These are phyloP conservation scores for Fereydounia khargensis DNA, from an alignment of 1,284 basidiomycete species.

Conservation along the genomic window DNA sequence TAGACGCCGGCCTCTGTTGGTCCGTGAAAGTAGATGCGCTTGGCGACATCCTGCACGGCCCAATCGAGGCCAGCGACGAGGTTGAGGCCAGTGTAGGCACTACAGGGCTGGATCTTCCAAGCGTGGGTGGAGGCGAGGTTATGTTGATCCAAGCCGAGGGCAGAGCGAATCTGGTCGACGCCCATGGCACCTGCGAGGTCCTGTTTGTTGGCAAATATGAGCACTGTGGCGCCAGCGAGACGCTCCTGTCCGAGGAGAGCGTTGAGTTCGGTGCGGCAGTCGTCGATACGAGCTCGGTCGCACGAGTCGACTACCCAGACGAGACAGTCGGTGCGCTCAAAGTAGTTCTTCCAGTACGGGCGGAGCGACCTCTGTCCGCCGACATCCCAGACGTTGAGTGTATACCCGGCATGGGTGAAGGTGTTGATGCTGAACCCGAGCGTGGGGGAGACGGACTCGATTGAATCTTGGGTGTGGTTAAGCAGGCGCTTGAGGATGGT, in stretches of 20 bases:
- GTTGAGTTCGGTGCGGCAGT: conserved; percentile 84
- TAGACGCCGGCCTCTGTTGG: background rate
- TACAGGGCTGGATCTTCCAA: conserved; percentile 89
- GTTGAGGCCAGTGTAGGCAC: conserved; percentile 83
- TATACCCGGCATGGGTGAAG: conserved; percentile 79
- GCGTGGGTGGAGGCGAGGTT: conserved; percentile 73
- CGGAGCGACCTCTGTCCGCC: conserved; percentile 92
- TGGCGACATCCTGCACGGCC: conserved; percentile 83
- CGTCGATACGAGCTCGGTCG: conserved; percentile 81
- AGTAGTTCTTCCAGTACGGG: conserved; percentile 99
- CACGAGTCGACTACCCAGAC: conserved; percentile 98
- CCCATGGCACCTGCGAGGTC: conserved; percentile 86
- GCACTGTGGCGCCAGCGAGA: conserved; percentile 85
- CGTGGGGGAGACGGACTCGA: conserved; percentile 72
- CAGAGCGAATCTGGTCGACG: conserved; percentile 71
- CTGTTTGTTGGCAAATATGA: conserved; percentile 99
- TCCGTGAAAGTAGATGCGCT: conserved; percentile 53
- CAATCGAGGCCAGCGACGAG: conserved; percentile 84
- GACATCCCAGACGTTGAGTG: conserved; percentile 70
- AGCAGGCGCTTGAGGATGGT: conserved; percentile 94
- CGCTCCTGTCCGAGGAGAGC: conserved; percentile 87
- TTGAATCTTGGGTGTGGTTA: conserved; percentile 72
- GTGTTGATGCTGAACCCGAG: conserved; percentile 99
- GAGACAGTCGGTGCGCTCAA: conserved; percentile 95
- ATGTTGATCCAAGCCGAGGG: conserved; percentile 26